Conservation (phyloP, 495 filamentous ascomycete species). For the Alectoria sarmentosa region DNA sequence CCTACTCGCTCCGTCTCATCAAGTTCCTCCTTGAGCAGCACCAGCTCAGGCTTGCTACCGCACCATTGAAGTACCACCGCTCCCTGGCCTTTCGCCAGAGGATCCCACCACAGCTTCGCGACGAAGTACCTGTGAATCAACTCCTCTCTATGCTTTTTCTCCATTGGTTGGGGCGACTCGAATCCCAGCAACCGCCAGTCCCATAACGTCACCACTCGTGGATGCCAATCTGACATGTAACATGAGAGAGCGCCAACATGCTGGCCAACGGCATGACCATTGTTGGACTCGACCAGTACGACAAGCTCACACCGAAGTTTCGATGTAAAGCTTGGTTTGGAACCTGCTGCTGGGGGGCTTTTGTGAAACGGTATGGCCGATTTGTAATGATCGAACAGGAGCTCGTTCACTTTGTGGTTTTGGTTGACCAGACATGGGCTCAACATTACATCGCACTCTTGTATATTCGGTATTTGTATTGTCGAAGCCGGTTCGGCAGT, state of each 20-base stretch:
- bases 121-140: background rate
- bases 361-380: background rate
- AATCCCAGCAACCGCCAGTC: conserved; percentile 19
- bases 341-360: background rate
- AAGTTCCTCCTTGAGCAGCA: conserved; percentile 6
- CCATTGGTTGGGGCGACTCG: background rate
- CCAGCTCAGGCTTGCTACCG: background rate
- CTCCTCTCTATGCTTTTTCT: background rate
- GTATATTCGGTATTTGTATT: background rate
- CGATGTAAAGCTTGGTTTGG: background rate
- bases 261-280: background rate
- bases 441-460: conserved; percentile 11
- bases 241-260: conserved; percentile 7
- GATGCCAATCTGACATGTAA: conserved; percentile 5
- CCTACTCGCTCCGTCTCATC: background rate
- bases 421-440: conserved; percentile 5
- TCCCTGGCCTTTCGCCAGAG: background rate
- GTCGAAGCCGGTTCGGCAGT: conserved; percentile 5
- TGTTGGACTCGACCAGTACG: conserved; percentile 7
- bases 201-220: conserved; percentile 13
- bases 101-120: conserved; percentile 11
- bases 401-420: background rate
- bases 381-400: conserved; percentile 1
- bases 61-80: conserved; percentile 4
- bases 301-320: conserved; percentile 7